These are phyloP conservation scores for Cadophora sp. DNA, from an alignment of 2,329 filamentous ascomycete species.

Conservation along the genomic window DNA sequence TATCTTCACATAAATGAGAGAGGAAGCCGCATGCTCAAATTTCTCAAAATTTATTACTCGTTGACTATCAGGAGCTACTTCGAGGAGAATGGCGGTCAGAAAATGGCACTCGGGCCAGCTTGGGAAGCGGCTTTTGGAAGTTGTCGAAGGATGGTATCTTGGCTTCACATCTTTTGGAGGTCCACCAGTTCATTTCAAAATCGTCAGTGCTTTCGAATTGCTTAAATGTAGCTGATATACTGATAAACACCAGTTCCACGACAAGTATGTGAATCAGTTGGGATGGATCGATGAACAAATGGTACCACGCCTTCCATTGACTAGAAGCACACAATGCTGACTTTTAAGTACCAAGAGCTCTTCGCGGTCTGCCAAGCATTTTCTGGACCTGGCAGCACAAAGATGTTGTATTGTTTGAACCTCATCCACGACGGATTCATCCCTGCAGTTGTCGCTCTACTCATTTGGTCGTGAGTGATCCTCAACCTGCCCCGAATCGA, in stretches of 20 bases:
- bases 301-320: slow-evolving; percentile 48
- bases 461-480: slow-evolving; percentile 64
- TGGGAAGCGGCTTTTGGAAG: slow-evolving; percentile 26
- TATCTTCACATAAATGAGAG: no score
- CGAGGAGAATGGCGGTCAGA: background rate
- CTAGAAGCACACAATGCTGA: background rate
- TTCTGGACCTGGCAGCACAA: slow-evolving; percentile 72
- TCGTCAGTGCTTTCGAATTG: slow-evolving; percentile 49
- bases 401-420: slow-evolving; percentile 74
- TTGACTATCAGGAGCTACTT: no score
- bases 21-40: no score
- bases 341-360: slow-evolving; percentile 69
- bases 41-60: no score
- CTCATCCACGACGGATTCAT: slow-evolving; percentile 66
- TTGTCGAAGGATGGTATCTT: slow-evolving; percentile 59
- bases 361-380: slow-evolving; percentile 74
- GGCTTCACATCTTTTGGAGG: slow-evolving; percentile 72
- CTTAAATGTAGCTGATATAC: background rate
- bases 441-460: slow-evolving; percentile 63
- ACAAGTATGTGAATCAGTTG: slow-evolving; percentile 64
- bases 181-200: slow-evolving; percentile 74
- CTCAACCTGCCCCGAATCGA: background rate
- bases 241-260: slow-evolving; percentile 54
- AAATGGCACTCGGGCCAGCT: slow-evolving; percentile 18
- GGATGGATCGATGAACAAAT: slow-evolving; percentile 74